Evolutionary conservation across 75 land plant genomes (phyloP), one percentile per base, ranked within the genome.

Genomic region (Selaginella tamariscina): DNA sequence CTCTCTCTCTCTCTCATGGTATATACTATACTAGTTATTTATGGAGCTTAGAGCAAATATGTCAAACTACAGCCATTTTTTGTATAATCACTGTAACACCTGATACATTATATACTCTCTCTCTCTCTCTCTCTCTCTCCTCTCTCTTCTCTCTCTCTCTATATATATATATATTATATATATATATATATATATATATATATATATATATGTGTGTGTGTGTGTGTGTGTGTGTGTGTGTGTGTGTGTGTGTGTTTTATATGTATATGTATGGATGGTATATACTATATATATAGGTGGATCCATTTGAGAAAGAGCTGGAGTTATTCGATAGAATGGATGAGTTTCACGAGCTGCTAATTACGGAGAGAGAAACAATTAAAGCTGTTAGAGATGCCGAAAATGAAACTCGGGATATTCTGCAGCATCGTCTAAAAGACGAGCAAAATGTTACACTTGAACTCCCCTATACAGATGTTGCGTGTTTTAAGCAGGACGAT

Each of bases 401-500:
- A 23, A 49, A 55, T 1, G 78, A 75, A 32, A 71, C 62, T 0
- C 56, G 54, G 1, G 78, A 75, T 31, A 56, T 75, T 15, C 54
- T 75, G 0, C 69, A 75, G 55, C 78, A 75, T 27, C 62, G 78
- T 9, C 55, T 70, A 9, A 57, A 31, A 31, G 78, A 75, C 22
- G 78, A 75, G 49, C 78, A 75, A 65, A 71, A 72, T 33, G 73
- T 75, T 24, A 70, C 66, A n/a, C 29, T 75, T 0, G 31, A 57
- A 49, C 64, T 70, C 11, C 78, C 73, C 0, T 75, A 71, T 44
- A 65, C 74, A 56, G 78, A 75, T 22, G 56, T 75, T n/a, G 78
- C 78, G n/a, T 67, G 74, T 55, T 32, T 75, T 1, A 75, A 75
- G 69, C 66, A 71, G 32, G 62, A 59, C 26, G 54, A 56, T 1